Base-by-base conservation (phyloP, 2,329 filamentous ascomycete species). In the Tolypocladium sp. region DNA sequence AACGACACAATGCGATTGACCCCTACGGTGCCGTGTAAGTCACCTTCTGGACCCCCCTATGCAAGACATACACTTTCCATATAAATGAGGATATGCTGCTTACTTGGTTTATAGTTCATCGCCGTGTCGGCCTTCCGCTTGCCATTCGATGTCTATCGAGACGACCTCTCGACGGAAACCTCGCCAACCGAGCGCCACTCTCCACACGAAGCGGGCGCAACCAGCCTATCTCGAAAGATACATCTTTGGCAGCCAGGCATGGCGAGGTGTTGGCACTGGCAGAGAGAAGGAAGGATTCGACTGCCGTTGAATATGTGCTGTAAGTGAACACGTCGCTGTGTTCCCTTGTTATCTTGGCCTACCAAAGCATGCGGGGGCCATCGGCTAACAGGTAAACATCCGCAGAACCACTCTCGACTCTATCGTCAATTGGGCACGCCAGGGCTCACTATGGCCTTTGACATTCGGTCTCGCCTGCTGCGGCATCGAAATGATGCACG, bases 401-500 rank as follows among this genome's bases (percentile, higher is more conserved):
- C 25, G 4, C 66, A 92, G 88, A 63, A 91, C 90, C 58, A 88
- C 88, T 4, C 81, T 91, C 69, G 90, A 94, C 71, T 82, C 88
- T 69, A 82, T 94, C 62, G 78, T 88, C 74, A 93, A 92, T 77
- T 94, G 91, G 91, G 88, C 85, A 41, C 86, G 90, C 57, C 89
- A 94, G 76, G 84, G 87, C 59, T 94, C 91, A 13, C 79, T 94
- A 56, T 94, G 91, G 90, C 91, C 91, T 65, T 87, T 94, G 82
- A 91, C 89, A 55, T 94, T 95, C 72, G 91, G 88, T 56, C 87
- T 94, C 54, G 91, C 91, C 69, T 95, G 91, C 82, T 94, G 91
- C 75, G 90, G 89, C 74, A 77, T 95, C 70, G 91, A 95, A 73
- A 94, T 94, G 91, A 95, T 95, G 91, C 89, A 92, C 73, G 80